phyloP scores from a whole-genome alignment of 306 rosid genomes.

The Castanea mollissima region DNA sequence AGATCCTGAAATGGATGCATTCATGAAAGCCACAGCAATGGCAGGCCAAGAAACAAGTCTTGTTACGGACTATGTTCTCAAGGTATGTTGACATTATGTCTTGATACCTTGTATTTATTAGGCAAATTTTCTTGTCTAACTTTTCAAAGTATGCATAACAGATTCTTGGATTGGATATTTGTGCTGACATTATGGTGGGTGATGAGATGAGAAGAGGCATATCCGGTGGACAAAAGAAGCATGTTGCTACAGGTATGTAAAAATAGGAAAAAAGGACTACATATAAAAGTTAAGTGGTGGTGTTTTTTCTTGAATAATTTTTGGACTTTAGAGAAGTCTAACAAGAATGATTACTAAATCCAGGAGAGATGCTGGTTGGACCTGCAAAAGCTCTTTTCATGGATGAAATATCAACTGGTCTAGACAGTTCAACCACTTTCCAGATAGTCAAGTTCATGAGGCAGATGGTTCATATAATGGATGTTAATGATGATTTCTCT shows the following conservation, averaged over 20 bases:
- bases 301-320: not conserved
- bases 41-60: conserved; percentile 66
- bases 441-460: conserved; percentile 64
- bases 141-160: conserved; percentile 30
- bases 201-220: conserved; percentile 92
- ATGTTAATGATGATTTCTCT: conserved; percentile 68
- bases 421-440: conserved; percentile 75
- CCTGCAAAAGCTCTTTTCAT: conserved; percentile 70
- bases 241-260: conserved; percentile 73
- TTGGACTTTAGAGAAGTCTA: not conserved
- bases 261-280: not conserved
- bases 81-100: conserved; percentile 47
- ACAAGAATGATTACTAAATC: conserved; percentile 12
- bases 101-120: not conserved
- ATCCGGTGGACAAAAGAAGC: conserved; percentile 90
- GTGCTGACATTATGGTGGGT: conserved; percentile 83
- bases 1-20: conserved; percentile 71
- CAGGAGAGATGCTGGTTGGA: conserved; percentile 82
- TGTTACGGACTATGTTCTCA: conserved; percentile 71
- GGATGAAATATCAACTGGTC: conserved; percentile 81
- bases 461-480: conserved; percentile 64
- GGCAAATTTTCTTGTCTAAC: conserved; percentile 20
- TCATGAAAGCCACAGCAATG: conserved; percentile 78
- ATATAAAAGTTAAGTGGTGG: not conserved
- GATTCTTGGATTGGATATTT: conserved; percentile 86